Evolutionary conservation across 495 filamentous ascomycete species (phyloP).

Genomic region (Cryomyces antarcticus): DNA sequence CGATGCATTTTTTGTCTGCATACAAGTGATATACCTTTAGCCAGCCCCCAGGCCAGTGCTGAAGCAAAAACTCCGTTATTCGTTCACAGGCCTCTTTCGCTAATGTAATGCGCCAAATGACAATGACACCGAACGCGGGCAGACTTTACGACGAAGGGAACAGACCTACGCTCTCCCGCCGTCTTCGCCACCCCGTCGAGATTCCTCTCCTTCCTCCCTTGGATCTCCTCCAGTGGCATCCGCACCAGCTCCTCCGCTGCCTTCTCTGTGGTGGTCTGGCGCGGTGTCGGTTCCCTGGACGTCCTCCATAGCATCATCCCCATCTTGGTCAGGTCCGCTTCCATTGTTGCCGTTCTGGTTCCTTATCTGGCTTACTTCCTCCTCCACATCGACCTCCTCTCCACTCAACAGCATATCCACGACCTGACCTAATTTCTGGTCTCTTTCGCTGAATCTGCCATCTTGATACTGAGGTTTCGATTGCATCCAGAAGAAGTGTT

Average conservation of each 20-base stretch:
- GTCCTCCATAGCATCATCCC: constrained; percentile 73
- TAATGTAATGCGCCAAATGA: no score
- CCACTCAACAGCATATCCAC: constrained; percentile 71
- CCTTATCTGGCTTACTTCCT: constrained; percentile 47
- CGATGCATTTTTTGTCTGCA: no score
- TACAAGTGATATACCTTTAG: no score
- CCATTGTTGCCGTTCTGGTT: constrained; percentile 23
- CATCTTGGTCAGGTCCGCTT: constrained; percentile 27
- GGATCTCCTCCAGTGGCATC: constrained; percentile 79
- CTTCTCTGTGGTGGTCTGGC: constrained; percentile 34
- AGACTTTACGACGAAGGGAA: neutral
- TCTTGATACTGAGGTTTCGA: constrained; percentile 53
- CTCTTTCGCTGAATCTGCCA: constrained; percentile 60
- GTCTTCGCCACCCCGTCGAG: constrained; percentile 82
- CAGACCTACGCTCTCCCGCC: constrained; percentile 95
- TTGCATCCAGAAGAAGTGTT: constrained; percentile 93
- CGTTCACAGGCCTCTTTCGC: no score
- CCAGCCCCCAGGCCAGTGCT: no score
- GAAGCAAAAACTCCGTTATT: no score
- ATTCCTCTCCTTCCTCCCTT: constrained; percentile 68
- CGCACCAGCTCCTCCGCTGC: constrained; percentile 59
- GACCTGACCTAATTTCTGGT: constrained; percentile 62
- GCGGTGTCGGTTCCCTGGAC: constrained; percentile 44
- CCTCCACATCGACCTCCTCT: constrained; percentile 67
- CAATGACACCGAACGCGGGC: neutral